Conservation (phyloP, 345 rosid species). For the Boechera stricta region DNA sequence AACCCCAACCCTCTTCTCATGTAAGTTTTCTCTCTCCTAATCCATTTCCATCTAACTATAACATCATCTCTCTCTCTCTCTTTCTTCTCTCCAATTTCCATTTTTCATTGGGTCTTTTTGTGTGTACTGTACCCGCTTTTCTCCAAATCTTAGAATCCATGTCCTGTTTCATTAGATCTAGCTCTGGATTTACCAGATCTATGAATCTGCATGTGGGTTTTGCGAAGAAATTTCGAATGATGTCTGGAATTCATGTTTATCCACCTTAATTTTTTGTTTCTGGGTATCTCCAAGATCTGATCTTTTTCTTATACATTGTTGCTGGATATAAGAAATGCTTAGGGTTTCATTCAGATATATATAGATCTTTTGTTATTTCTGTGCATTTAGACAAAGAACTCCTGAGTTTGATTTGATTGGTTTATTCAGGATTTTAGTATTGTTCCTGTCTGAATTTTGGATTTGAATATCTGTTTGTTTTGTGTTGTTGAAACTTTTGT, state of each 20-base stretch:
- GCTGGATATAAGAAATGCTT: not conserved
- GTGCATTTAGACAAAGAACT: not conserved
- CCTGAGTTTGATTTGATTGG: not conserved
- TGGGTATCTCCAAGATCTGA: slow-evolving; percentile 35
- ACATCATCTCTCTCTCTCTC: slow-evolving; percentile 32
- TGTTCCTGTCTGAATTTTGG: slow-evolving; percentile 37
- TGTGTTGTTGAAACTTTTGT: too few relatives aligned
- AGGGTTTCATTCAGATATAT: not conserved
- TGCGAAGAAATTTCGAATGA: not conserved
- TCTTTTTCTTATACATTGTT: not conserved
- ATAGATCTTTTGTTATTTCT: not conserved
- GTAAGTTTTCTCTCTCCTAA: slow-evolving; percentile 93
- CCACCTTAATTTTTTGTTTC: slow-evolving; percentile 10
- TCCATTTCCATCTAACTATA: slow-evolving; percentile 50
- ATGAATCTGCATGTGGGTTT: slow-evolving; percentile 41
- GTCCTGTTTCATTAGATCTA: slow-evolving; percentile 35
- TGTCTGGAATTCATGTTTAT: slow-evolving; percentile 1
- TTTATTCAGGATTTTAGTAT: not conserved
- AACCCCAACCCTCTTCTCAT: slow-evolving; percentile 66
- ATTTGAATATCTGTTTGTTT: slow-evolving; percentile 20
- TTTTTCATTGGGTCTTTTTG: slow-evolving; percentile 53
- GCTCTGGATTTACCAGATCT: slow-evolving; percentile 37
- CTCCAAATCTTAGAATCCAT: not conserved
- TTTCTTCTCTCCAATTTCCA: slow-evolving; percentile 20
- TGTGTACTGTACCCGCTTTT: slow-evolving; percentile 50